Conservation (phyloP, 345 rosid species). For the Melaleuca alternifolia region DNA sequence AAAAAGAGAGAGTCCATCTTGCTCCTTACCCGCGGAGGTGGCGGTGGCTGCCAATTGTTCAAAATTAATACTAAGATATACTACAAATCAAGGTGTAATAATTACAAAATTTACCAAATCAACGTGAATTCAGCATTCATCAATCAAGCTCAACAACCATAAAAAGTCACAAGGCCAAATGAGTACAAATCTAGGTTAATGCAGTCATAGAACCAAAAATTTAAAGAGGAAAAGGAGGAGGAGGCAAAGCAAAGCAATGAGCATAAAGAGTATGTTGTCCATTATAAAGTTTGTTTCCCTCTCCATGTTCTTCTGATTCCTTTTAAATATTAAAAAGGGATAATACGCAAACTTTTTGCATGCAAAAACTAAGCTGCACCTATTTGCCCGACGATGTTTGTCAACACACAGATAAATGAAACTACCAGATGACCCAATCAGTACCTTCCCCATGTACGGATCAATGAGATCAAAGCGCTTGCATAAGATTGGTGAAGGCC, state of each 20-base stretch:
- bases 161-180: background rate
- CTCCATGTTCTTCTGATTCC: background rate
- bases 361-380: background rate
- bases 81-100: background rate
- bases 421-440: background rate
- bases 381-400: background rate
- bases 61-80: background rate
- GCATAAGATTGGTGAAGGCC: slow-evolving; percentile 81
- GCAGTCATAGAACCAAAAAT: background rate
- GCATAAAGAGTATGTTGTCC: background rate
- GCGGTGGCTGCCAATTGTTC: slow-evolving; percentile 52
- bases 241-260: background rate
- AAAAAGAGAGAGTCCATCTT: slow-evolving; percentile 84
- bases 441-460: slow-evolving; percentile 94
- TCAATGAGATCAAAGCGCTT: slow-evolving; percentile 95
- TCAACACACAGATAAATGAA: background rate
- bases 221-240: background rate
- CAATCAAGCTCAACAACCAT: background rate
- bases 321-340: background rate
- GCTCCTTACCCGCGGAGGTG: slow-evolving; percentile 67
- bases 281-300: background rate
- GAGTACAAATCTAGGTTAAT: background rate
- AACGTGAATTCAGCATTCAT: background rate
- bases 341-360: background rate
- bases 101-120: background rate